Evolutionary conservation across 495 filamentous ascomycete genomes (phyloP), one percentile per base, ranked within the genome.

Genomic region (Letharia columbiana): DNA sequence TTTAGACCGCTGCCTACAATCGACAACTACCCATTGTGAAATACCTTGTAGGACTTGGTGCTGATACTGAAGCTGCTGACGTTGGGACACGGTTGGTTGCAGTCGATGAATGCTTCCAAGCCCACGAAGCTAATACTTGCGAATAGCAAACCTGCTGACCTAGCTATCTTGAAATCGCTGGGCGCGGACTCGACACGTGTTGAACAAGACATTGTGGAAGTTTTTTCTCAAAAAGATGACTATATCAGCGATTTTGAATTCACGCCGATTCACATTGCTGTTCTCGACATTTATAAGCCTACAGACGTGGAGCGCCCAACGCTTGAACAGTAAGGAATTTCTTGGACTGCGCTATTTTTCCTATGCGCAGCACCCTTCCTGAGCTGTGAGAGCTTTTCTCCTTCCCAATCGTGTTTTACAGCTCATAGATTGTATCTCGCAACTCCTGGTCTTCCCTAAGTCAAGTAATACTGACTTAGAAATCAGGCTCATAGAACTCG

Each of bases 211-310:
- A 67, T 67, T 15, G 65, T 67, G 15, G 65, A 67, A n/a, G 45
- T 67, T 7, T 67, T 67, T 37, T 67, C 65, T 23, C 40, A 67
- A 35, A 67, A 67, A 54, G 65, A 67, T 31, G 65, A 67, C n/a
- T 63, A 67, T 20, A 41, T 67, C 15, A 40, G 11, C 33, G 65
- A 67, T 63, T 67, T 67, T 17, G 65, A 67, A 20, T 67, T 67
- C 49, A 67, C 60, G 3, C 45, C 61, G 8, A 59, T 68, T 31
- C 66, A 68, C 10, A 64, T 47, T 20, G 66, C 66, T 10, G 66
- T 64, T 45, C 61, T 68, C 23, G 58, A 64, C n/a, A 28, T 68
- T 39, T 68, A 68, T 54, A 18, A 68, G n/a, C 20, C 61, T 56
- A 56, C 54, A 64, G 66, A 68, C 33, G 0, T 20, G 33, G 66